Evolutionary conservation across 306 rosid species (phyloP), one percentile per base, ranked within the genome.

Genomic region (Sphenostylis stenocarpa): DNA sequence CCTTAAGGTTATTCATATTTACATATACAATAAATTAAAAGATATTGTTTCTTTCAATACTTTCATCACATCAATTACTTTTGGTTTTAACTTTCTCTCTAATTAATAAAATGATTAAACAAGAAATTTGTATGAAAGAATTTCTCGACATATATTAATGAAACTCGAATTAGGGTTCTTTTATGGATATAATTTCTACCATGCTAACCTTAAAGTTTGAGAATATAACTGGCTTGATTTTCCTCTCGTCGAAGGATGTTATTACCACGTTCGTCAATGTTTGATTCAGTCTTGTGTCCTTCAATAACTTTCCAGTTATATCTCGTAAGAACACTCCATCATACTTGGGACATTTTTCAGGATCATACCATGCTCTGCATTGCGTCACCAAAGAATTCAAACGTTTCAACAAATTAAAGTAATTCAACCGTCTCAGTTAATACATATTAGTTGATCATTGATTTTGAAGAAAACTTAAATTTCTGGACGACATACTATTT

Each of bases 151-250:
- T 21, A 17, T 52, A 19, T 8, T n/a, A 49, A 1, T 8, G 28
- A 20, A 7, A 19, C 26, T 52, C 28, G 8, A 52, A 52, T 8
- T 5, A 47, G 6, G 53, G 53, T 48, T 52, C 28, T 2, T 0
- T 4, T 0, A 7, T 24, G 0, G 1, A 23, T 23, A 21, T 2
- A 23, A 23, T 24, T 10, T 26, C 6, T 61, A 61, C 6, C 29
- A 57, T 39, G 5, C 56, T 8, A 78, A 80, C 84, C 84, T 73
- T 68, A 11, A 52, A 72, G 26, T 12, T 73, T 33, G 79, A 80
- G 57, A 80, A 80, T 15, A 80, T 34, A 7, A 51, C 53, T 23
- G 84, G 84, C 2, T 21, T 38, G 17, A 75, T 28, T 10, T 14
- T 36, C 57, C 57, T 73, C 23, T 65, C 9, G 38, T 80, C 80